phyloP scores from a whole-genome alignment of 345 rosid species.

The Melastoma malabathricum region DNA sequence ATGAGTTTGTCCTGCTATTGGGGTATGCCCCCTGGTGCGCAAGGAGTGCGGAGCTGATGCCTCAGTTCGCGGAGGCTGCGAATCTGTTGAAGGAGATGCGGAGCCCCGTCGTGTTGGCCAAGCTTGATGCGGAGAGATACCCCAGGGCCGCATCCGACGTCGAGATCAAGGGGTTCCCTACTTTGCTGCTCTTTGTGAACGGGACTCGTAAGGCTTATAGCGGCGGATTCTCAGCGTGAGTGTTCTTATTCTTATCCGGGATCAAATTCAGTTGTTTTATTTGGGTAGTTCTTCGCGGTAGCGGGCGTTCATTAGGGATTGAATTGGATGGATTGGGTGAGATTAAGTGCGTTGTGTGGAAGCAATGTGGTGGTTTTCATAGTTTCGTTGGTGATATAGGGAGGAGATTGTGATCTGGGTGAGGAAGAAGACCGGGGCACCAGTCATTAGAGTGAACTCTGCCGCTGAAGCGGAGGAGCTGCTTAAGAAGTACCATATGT shows the following conservation, averaged over 20 bases:
- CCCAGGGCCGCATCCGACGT: slow-evolving; percentile 49
- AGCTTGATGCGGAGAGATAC: slow-evolving; percentile 73
- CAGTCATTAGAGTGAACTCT: slow-evolving; percentile 39
- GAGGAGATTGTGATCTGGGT: slow-evolving; percentile 72
- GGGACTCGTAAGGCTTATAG: slow-evolving; percentile 49
- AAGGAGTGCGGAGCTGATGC: slow-evolving; percentile 90
- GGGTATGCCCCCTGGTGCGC: slow-evolving; percentile 89
- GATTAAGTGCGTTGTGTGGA: no score
- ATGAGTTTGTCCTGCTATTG: slow-evolving; percentile 56
- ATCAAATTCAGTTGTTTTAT: background rate
- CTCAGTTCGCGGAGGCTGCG: slow-evolving; percentile 73
- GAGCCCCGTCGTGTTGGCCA: slow-evolving; percentile 56
- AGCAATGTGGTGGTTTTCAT: background rate
- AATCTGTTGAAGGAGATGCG: slow-evolving; percentile 50
- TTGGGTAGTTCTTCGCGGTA: background rate
- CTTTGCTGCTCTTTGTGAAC: slow-evolving; percentile 63
- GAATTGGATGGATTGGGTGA: background rate
- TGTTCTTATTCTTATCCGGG: background rate
- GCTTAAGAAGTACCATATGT: slow-evolving; percentile 35
- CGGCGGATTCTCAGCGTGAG: slow-evolving; percentile 77
- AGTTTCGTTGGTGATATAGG: slow-evolving; percentile 24
- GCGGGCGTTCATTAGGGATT: background rate
- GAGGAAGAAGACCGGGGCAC: slow-evolving; percentile 67
- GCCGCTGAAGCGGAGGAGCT: slow-evolving; percentile 46
- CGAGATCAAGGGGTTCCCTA: slow-evolving; percentile 66